Evolutionary conservation across 495 filamentous ascomycete genomes (phyloP), one percentile per base, ranked within the genome.

Genomic region (Mytilinidion resinicola): DNA sequence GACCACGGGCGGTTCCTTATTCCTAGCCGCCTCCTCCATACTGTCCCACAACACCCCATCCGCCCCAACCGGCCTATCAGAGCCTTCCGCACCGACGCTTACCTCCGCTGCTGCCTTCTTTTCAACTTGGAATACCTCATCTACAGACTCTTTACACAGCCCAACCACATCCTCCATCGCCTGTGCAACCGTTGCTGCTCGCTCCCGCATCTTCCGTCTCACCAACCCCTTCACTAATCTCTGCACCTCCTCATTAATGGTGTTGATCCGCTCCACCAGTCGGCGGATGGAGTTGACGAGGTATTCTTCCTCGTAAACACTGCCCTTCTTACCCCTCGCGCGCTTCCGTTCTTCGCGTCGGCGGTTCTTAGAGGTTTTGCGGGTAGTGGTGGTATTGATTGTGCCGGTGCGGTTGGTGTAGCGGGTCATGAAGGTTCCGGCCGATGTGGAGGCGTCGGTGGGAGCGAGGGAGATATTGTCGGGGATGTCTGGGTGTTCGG

Each of bases 231-330:
- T 81, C 0, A 95, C 80, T 10, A 96, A 77, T 35, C 82, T 72
- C 67, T 81, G 77, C 0, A 87, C 80, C 63, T 97, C 93, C 0
- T 76, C 73, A 15, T 80, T 75, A 1, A 85, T 76, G 9, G 73
- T 73, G 67, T 91, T 90, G n/a, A 96, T 82, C 17, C 91, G 78
- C 67, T 96, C 90, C 20, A 95, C 82, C 39, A 97, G 76, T 37
- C 93, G 76, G n/a, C 85, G 78, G 36, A 96, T 83, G 61, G 85
- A 89, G 65, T 88, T 92, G 44, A 96, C 84, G 10, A 98, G 78
- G 69, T 98, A 97, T 72, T 96, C 93, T 70, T 97, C 93, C 67
- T 98, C 93, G 69, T 97, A 98, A 4, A 98, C 86, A 42, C 86
- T 96, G 14, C 93, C 93, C 77, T 96, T 96, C 70, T 95, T 89